phyloP scores from a whole-genome alignment of 306 rosid genomes.

The Lathyrus sativus region DNA sequence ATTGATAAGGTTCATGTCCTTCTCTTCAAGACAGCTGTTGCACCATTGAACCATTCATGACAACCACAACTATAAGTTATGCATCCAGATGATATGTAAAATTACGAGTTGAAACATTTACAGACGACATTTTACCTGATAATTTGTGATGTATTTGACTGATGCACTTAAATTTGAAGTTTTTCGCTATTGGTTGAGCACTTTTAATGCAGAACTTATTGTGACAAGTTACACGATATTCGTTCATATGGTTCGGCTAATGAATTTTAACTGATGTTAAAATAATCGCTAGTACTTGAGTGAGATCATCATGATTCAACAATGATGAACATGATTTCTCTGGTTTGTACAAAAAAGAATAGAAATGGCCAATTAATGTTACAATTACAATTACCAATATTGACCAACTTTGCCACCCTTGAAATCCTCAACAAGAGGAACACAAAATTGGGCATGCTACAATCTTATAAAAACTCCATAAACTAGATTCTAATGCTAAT shows the following conservation, averaged over 20 bases:
- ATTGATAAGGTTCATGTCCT: slow-evolving; percentile 89
- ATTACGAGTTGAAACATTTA: slow-evolving; percentile 25
- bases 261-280: neutral
- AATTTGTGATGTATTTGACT: slow-evolving; percentile 37
- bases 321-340: slow-evolving; percentile 39
- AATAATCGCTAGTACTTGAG: neutral
- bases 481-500: slow-evolving; percentile 38
- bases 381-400: slow-evolving; percentile 44
- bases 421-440: slow-evolving; percentile 49
- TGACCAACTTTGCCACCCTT: slow-evolving; percentile 43
- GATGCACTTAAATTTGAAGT: slow-evolving; percentile 20
- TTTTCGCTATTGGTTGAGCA: neutral
- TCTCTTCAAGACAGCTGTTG: slow-evolving; percentile 90
- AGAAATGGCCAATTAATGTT: slow-evolving; percentile 40
- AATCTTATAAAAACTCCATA: slow-evolving; percentile 39
- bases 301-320: slow-evolving; percentile 9
- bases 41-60: slow-evolving; percentile 68
- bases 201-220: slow-evolving; percentile 21
- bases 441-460: slow-evolving; percentile 80
- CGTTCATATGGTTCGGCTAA: neutral
- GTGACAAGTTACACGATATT: slow-evolving; percentile 14
- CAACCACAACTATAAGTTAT: slow-evolving; percentile 18
- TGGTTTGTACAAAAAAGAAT: slow-evolving; percentile 52
- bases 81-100: slow-evolving; percentile 39
- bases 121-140: slow-evolving; percentile 24